phyloP scores from a whole-genome alignment of 2,329 filamentous ascomycete species.

The Chaetomiaceae sp. region DNA sequence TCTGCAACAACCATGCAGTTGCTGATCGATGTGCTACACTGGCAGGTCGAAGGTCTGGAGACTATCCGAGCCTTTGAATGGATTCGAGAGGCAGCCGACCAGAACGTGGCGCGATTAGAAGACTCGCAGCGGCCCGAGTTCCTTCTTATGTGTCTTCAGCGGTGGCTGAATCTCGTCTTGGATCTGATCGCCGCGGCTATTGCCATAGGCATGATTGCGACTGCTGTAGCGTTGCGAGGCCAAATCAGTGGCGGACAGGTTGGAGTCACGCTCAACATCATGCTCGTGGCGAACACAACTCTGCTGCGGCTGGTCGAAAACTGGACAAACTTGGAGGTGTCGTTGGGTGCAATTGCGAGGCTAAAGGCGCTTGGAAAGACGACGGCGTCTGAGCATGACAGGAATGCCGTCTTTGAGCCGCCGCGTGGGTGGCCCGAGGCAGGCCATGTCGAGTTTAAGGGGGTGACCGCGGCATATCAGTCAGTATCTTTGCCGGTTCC shows the following conservation, averaged over 20 bases:
- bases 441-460: conserved; percentile 27
- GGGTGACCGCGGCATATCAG: conserved; percentile 31
- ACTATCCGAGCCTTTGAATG: conserved; percentile 31
- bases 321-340: conserved; percentile 35
- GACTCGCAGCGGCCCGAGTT: conserved; percentile 47
- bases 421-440: conserved; percentile 33
- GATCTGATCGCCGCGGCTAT: conserved; percentile 46
- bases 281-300: conserved; percentile 35
- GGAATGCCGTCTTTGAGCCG: not conserved
- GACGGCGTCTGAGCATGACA: not conserved
- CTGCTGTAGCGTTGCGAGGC: conserved; percentile 26
- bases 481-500: conserved; percentile 5
- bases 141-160: conserved; percentile 46
- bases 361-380: conserved; percentile 29
- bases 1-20: too few relatives aligned
- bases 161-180: conserved; percentile 49
- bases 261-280: conserved; percentile 35
- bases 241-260: conserved; percentile 29
- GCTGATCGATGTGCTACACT: too few relatives aligned
- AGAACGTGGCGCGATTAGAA: conserved; percentile 34
- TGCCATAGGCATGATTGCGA: conserved; percentile 34
- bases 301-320: conserved; percentile 31
- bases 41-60: conserved; percentile 27
- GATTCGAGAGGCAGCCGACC: conserved; percentile 20
- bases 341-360: conserved; percentile 34